Base-by-base conservation (phyloP, 768 basidiomycete species). In the Gelatoporia subvermispora region DNA sequence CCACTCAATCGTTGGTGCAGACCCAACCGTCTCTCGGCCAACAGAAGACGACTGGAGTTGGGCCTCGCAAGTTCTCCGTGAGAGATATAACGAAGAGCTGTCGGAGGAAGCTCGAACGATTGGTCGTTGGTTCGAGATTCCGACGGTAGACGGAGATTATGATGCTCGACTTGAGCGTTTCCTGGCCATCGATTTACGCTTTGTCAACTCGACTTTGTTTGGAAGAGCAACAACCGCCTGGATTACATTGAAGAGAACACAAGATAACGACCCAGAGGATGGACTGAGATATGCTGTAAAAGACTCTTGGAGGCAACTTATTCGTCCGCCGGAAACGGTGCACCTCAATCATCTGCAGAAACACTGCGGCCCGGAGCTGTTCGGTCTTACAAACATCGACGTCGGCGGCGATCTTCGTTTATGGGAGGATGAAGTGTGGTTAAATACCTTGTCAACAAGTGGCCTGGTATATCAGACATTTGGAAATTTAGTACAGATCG, bases 341-440 rank as follows among this genome's bases (percentile, higher is more conserved):
- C 13, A 31, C 28, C 13, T 31, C 28, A 13, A 31, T 7, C 28
- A 31, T 31, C 28, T 31, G 5, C 5, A 7, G 28, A 13, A 31
- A 7, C 41, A 41, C 11, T 16, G 11, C 41, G 37, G 37, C 7
- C 13, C 41, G 11, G 17, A 15, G 5, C 5, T 41, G 7, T 41
- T 21, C 9, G 47, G 44, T n/a, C 42, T 53, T 2, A 35, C 47
- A 11, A 16, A 45, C 3, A 9, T 48, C 7, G 10, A 36, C 3
- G 23, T 18, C 17, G 51, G 51, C 2, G 43, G 41, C 2, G 51
- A 53, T 18, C 38, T 53, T 0, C 43, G 51, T 1, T 23, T 16
- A 34, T 23, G 43, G 28, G 35, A 45, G 9, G 43, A 21, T 15
- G 4, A 10, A 13, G 28, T 17, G 7, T 40, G 44, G 38, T 31